These are phyloP conservation scores for Ophiostoma himal-ulmi DNA, from an alignment of 2,329 filamentous ascomycete genomes.

Conservation along the genomic window DNA sequence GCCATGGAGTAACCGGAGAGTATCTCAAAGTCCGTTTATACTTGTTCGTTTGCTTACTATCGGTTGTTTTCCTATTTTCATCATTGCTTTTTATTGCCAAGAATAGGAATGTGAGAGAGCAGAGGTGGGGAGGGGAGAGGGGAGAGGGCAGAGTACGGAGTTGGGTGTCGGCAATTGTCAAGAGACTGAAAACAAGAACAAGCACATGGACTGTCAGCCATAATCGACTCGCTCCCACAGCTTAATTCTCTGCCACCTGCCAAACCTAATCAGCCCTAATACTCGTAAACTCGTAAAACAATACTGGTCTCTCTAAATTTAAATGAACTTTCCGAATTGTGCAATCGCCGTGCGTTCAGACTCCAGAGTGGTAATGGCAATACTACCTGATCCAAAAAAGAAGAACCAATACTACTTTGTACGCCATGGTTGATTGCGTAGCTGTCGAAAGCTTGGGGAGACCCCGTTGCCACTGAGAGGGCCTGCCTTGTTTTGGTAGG, in stretches of 20 bases:
- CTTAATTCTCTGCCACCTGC: too few relatives aligned
- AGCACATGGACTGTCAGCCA: too few relatives aligned
- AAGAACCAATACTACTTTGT: background rate
- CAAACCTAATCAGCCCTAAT: background rate
- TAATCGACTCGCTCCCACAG: too few relatives aligned
- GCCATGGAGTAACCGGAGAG: background rate
- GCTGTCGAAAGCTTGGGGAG: background rate
- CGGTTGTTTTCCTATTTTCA: too few relatives aligned
- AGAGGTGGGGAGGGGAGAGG: too few relatives aligned
- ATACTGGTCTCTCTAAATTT: background rate
- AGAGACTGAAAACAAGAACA: too few relatives aligned
- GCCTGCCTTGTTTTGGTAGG: background rate
- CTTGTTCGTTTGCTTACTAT: too few relatives aligned
- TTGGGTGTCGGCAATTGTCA: too few relatives aligned
- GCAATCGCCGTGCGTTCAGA: background rate
- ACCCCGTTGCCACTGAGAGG: background rate
- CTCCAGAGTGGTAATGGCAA: background rate
- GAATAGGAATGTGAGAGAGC: background rate
- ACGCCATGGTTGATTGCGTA: constrained; percentile 6
- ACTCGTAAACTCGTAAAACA: background rate
- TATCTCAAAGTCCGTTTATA: background rate
- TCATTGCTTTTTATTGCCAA: background rate
- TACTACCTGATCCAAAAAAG: background rate
- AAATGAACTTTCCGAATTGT: background rate
- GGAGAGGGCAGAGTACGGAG: too few relatives aligned